Conservation (phyloP, 2,329 filamentous ascomycete genomes). For the Endoconidiophora polonica region DNA sequence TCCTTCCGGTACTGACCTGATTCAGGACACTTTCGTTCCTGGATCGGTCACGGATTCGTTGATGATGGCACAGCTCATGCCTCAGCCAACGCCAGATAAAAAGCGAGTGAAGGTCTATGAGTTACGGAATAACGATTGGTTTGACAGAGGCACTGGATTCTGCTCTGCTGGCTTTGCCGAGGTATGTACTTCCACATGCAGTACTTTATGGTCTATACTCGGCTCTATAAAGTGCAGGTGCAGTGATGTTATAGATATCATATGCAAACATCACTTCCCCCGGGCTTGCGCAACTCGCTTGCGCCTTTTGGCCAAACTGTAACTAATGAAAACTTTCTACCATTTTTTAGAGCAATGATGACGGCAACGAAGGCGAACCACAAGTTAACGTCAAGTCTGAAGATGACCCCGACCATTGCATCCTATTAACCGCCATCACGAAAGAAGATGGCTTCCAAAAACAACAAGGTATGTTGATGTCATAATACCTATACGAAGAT, state of each 20-base stretch:
- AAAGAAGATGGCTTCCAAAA: slow-evolving; percentile 97
- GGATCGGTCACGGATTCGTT: slow-evolving; percentile 35
- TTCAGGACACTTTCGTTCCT: slow-evolving; percentile 7
- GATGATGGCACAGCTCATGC: slow-evolving; percentile 58
- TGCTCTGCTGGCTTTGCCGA: slow-evolving; percentile 63
- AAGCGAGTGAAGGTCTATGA: slow-evolving; percentile 97
- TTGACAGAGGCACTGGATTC: slow-evolving; percentile 90
- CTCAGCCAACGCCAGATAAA: slow-evolving; percentile 47
- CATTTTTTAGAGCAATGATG: slow-evolving; percentile 29
- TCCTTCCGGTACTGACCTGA: slow-evolving; percentile 1
- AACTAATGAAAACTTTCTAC: slow-evolving; percentile 2
- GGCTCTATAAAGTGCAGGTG: too few species aligned
- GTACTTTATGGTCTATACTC: not conserved
- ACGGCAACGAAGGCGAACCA: slow-evolving; percentile 56
- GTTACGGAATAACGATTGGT: slow-evolving; percentile 97
- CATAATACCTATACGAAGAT: not conserved
- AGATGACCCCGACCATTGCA: slow-evolving; percentile 65
- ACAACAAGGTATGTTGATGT: slow-evolving; percentile 58
- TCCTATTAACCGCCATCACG: slow-evolving; percentile 77
- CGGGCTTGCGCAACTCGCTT: not conserved
- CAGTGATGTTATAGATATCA: too few species aligned
- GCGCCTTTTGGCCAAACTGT: not conserved
- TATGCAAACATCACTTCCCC: not conserved
- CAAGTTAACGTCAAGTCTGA: slow-evolving; percentile 86
- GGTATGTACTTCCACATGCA: slow-evolving; percentile 34